A percentile compares a stretch with the other conserved stretches of the same genome.
Evolutionary conservation across 495 filamentous ascomycete genomes (phyloP).

Genomic region (Penicillium alfredii): DNA sequence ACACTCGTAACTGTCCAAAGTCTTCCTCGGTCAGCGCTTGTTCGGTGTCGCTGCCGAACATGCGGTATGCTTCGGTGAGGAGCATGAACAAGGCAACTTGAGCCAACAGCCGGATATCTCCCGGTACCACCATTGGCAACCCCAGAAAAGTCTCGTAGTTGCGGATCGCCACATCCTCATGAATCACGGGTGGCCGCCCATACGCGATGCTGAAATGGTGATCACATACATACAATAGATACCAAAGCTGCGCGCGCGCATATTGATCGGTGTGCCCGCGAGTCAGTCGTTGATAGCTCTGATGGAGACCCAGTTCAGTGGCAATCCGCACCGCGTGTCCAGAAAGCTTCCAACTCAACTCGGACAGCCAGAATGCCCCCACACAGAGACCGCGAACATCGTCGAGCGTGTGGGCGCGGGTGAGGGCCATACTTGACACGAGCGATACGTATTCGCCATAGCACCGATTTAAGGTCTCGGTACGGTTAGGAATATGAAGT

Average conservation of each 20-base stretch:
- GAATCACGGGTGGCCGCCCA: slow-evolving; percentile 48
- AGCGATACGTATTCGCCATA: slow-evolving; percentile 48
- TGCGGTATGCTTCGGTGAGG: slow-evolving; percentile 51
- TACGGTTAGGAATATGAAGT: slow-evolving; percentile 47
- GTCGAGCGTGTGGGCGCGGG: slow-evolving; percentile 44
- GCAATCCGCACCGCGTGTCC: slow-evolving; percentile 51
- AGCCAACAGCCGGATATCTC: slow-evolving; percentile 48
- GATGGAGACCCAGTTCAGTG: slow-evolving; percentile 48
- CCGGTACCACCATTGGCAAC: slow-evolving; percentile 40
- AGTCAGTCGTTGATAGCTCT: slow-evolving; percentile 45
- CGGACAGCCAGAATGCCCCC: slow-evolving; percentile 49
- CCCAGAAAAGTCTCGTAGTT: slow-evolving; percentile 49
- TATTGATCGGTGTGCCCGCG: slow-evolving; percentile 44
- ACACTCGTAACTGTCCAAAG: slow-evolving; percentile 45
- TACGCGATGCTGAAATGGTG: slow-evolving; percentile 53
- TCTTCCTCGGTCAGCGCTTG: slow-evolving; percentile 48
- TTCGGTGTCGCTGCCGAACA: slow-evolving; percentile 51
- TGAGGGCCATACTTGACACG: slow-evolving; percentile 47
- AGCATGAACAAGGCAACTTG: slow-evolving; percentile 56
- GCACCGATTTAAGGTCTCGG: slow-evolving; percentile 44
- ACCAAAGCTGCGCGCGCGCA: slow-evolving; percentile 44
- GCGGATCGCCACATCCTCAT: slow-evolving; percentile 47
- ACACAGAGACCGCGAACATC: slow-evolving; percentile 48
- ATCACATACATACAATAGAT: slow-evolving; percentile 51
- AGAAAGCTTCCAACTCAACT: slow-evolving; percentile 49